Base-by-base conservation (phyloP, 2,329 filamentous ascomycete genomes). In the Pyrenophora tritici-repentis region DNA sequence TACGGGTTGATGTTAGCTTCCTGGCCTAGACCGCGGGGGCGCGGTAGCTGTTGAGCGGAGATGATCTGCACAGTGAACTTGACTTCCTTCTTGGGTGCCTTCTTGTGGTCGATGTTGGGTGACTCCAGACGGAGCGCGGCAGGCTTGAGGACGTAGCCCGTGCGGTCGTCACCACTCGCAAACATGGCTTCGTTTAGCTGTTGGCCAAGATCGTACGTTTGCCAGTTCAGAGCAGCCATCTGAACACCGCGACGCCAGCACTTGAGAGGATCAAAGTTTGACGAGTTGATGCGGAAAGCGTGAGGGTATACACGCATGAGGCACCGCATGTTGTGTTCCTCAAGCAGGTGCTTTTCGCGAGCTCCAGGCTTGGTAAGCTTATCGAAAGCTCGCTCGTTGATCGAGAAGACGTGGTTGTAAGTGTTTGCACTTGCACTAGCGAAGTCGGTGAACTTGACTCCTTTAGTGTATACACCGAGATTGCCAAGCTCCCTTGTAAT, bases 141-240 rank as follows among this genome's bases (percentile, higher is more conserved):
- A 16, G 94, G 93, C 77, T 99, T 99, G 45, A 97, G 83, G 12
- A 97, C 91, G 66, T 97, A 99, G 37, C 94, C 94, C 2, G 89
- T 90, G 48, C 86, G 85, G 75, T 97, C 94, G 10, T 83, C 87
- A 36, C 91, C 90, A 50, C 90, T 90, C 39, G 91, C 89, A 70
- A 97, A 99, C 94, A 99, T 97, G 67, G 94, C 94, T 62, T 94
- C 89, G 71, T 97, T 97, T 73, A 97, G 83, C 70, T 97, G 93
- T 84, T 97, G 94, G 38, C 92, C 91, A 14, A 95, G 81, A 69
- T 97, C 94, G 67, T 95, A 97, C 0, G 92, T 97, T 75, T 99
- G 94, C 93, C 94, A 97, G 75, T 99, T 99, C 56, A 97, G 81
- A 0, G 94, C 94, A 12, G 89, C 91, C 93, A 99, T 97, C 75